phyloP scores from a whole-genome alignment of 352 stramenopile species.

The Phytophthora pini region DNA sequence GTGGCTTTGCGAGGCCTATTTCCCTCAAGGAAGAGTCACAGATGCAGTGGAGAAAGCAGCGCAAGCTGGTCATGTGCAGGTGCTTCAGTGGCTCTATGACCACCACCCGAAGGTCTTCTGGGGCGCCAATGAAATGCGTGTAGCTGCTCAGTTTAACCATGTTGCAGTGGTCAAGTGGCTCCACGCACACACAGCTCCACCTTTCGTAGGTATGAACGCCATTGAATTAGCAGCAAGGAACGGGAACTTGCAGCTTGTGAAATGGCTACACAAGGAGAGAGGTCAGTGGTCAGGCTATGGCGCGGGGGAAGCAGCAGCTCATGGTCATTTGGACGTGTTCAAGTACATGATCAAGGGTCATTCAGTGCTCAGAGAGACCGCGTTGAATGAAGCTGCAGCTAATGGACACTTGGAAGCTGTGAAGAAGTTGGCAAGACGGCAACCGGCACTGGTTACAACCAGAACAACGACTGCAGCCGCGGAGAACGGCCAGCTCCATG shows the following conservation, averaged over 20 bases:
- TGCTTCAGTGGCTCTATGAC: slow-evolving; percentile 39
- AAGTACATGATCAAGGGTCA: slow-evolving; percentile 53
- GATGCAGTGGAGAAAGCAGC: slow-evolving; percentile 37
- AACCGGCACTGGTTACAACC: slow-evolving; percentile 25
- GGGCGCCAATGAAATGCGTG: slow-evolving; percentile 42
- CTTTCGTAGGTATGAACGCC: slow-evolving; percentile 37
- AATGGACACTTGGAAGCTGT: slow-evolving; percentile 40
- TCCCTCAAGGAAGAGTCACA: slow-evolving; percentile 32
- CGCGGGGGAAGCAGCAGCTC: slow-evolving; percentile 37
- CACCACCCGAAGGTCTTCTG: slow-evolving; percentile 36
- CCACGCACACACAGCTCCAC: slow-evolving; percentile 31
- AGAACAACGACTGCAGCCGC: slow-evolving; percentile 37
- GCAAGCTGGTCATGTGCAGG: slow-evolving; percentile 15
- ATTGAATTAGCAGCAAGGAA: slow-evolving; percentile 42
- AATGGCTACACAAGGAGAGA: slow-evolving; percentile 41
- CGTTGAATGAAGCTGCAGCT: slow-evolving; percentile 35
- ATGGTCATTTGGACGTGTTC: slow-evolving; percentile 43
- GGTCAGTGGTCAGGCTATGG: slow-evolving; percentile 44
- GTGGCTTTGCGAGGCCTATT: slow-evolving; percentile 37
- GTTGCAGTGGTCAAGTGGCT: slow-evolving; percentile 41
- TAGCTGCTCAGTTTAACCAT: slow-evolving; percentile 30
- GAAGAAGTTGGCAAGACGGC: slow-evolving; percentile 32
- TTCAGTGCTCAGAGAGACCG: slow-evolving; percentile 28
- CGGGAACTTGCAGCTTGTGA: slow-evolving; percentile 41
- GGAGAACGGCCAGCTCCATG: slow-evolving; percentile 31